Base-by-base conservation (phyloP, 108 stramenopile genomes). In the Craspedostauros australis region DNA sequence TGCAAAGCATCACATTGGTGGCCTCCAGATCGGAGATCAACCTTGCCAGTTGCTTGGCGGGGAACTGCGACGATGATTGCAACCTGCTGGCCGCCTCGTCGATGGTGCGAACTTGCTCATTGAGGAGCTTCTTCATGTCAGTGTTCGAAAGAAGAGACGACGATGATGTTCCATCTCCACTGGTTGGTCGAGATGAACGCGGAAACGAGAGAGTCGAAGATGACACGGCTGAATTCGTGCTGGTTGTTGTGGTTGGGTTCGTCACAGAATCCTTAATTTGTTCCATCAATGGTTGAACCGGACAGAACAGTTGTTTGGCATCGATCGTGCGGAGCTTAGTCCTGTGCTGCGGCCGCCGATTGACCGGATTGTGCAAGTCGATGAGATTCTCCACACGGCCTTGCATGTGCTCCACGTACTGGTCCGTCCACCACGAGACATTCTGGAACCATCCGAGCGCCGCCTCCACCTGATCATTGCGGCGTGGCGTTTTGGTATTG, bases 261-360 rank as follows among this genome's bases (percentile, higher is more conserved):
- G 11, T 12, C 12, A 12, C 34, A 8, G 34, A 36, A 12, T 36
- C 34, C n/a, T n/a, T n/a, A n/a, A n/a, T n/a, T n/a, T n/a, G n/a
- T 20, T 68, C 66, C 66, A 79, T 65, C 39, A 79, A 18, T 11
- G 78, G 74, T 14, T 73, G 45, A 16, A 79, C 58, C 12, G 78
- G 78, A 54, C 57, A 62, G 31, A 79, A 75, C 16, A 79, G 39
- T 1, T 60, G 39, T 1, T 33, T 39, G 5, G 48, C 39, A 39
- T 34, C 18, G 22, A 68, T 47, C 12, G 42, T 61, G 25, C 19
- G 39, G 16, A 55, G 21, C n/a, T n/a, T n/a, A n/a, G n/a, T n/a
- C n/a, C n/a, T n/a, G n/a, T n/a, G n/a, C n/a, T n/a, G n/a, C n/a
- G n/a, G n/a, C n/a, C n/a, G n/a, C n/a, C n/a, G n/a, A n/a, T n/a